Conservation (phyloP, 2,329 filamentous ascomycete species). For the Ophiocordyceps australis region DNA sequence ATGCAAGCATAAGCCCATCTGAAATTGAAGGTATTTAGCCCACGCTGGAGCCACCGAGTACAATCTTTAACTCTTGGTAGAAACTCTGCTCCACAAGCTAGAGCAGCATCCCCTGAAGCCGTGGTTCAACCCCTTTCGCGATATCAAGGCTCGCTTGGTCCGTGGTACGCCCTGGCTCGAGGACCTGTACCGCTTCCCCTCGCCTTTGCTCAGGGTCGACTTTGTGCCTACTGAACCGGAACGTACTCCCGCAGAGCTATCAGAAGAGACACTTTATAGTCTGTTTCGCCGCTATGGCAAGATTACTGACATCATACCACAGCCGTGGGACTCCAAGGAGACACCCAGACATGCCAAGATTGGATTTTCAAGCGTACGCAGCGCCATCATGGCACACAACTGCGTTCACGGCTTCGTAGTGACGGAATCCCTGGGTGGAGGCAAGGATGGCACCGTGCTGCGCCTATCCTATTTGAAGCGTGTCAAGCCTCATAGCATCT, state of each 20-base stretch:
- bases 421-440: conserved; percentile 49
- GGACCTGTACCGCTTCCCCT: conserved; percentile 72
- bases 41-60: no score
- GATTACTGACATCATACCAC: conserved; percentile 65
- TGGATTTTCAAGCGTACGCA: conserved; percentile 54
- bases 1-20: conserved; percentile 16
- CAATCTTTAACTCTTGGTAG: no score
- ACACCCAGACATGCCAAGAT: conserved; percentile 64
- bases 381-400: conserved; percentile 77
- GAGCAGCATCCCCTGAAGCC: conserved; percentile 57
- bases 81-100: conserved; percentile 42
- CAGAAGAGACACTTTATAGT: conserved; percentile 72
- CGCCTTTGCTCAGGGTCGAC: conserved; percentile 59
- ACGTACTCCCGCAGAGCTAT: conserved; percentile 56
- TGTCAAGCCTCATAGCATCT: conserved; percentile 59
- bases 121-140: conserved; percentile 74
- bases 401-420: conserved; percentile 78
- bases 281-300: conserved; percentile 85
- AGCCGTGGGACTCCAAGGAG: conserved; percentile 74
- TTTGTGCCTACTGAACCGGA: conserved; percentile 61
- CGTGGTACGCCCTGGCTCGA: conserved; percentile 84
- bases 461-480: conserved; percentile 71
- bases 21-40: conserved; percentile 26
- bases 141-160: conserved; percentile 56
- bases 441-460: conserved; percentile 57